These are phyloP conservation scores for Dryadomyces sulphureus DNA, from an alignment of 2,329 filamentous ascomycete genomes.

Conservation along the genomic window DNA sequence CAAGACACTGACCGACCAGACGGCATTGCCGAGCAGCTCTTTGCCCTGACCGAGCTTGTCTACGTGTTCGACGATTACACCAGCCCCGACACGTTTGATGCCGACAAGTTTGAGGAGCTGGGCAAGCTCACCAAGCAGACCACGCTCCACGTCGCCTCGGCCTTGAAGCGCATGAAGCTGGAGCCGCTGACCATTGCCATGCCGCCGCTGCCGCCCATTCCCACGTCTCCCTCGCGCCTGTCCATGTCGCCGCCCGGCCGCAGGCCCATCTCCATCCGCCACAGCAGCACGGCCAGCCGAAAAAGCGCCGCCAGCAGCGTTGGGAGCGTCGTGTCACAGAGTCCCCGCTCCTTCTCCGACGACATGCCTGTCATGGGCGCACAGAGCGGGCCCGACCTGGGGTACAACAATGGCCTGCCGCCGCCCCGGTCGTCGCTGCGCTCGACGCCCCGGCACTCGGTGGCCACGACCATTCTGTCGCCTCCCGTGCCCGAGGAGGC, in stretches of 20 bases:
- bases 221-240: background rate
- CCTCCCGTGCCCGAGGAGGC: conserved; percentile 4
- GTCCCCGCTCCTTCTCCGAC: background rate
- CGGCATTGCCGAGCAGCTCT: conserved; percentile 32
- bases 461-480: background rate
- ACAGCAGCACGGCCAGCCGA: conserved; percentile 1
- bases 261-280: background rate
- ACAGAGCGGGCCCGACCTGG: conserved; percentile 10
- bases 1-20: conserved; percentile 18
- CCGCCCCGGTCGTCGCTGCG: background rate
- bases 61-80: conserved; percentile 44
- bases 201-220: background rate
- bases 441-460: background rate
- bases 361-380: conserved; percentile 8
- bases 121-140: conserved; percentile 31
- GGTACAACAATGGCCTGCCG: conserved; percentile 7
- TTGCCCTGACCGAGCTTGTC: conserved; percentile 31
- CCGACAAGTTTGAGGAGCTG: conserved; percentile 31
- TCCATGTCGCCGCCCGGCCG: background rate
- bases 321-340: background rate
- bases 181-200: conserved; percentile 13
- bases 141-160: conserved; percentile 32
- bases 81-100: conserved; percentile 34
- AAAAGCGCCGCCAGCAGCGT: background rate
- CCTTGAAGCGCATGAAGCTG: conserved; percentile 39